Evolutionary conservation across 192 early-diverging fungal species (phyloP), one percentile per base, ranked within the genome.

Genomic region (Rhizoclosmatium sp.): DNA sequence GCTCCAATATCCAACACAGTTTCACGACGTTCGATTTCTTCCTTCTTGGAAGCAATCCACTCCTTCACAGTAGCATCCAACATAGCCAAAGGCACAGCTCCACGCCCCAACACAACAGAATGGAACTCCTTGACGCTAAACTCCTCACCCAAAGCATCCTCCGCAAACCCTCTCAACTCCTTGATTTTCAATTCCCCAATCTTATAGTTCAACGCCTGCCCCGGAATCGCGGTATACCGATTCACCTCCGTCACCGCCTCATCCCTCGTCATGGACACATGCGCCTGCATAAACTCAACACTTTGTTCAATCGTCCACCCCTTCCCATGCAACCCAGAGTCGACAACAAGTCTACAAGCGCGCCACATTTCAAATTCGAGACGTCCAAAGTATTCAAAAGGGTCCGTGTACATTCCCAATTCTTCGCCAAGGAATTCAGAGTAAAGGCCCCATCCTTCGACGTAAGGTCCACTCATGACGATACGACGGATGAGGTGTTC

Each of bases 161-260:
- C 69, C 1, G 84, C 84, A 21, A 65, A 59, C 42, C 48, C 58
- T 4, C 84, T 44, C 47, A 85, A 47, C 45, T 67, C 70, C 48
- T 66, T 49, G 61, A 85, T 85, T 61, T 85, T 76, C 21, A 85
- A 21, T 65, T 85, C 84, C 4, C 84, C 84, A 47, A 80, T 47
- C 75, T 85, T 85, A 75, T 85, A 85, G 14, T 68, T 69, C 14
- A 82, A 56, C 16, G 84, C 84, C 49, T 85, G 84, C 4, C 78
- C 84, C 14, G 80, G 81, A 47, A 77, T 77, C 40, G 70, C 67
- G 59, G 67, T 47, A 51, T 85, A 85, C 47, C 84, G 69, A 44
- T 65, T 72, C 41, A 82, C 78, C 72, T 85, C 81, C 46, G 47
- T 80, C 31, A 71, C 56, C 12, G 75, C n/a, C 66, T 77, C 73